Conservation (phyloP, 306 rosid species). For the Phaseolus lunatus region DNA sequence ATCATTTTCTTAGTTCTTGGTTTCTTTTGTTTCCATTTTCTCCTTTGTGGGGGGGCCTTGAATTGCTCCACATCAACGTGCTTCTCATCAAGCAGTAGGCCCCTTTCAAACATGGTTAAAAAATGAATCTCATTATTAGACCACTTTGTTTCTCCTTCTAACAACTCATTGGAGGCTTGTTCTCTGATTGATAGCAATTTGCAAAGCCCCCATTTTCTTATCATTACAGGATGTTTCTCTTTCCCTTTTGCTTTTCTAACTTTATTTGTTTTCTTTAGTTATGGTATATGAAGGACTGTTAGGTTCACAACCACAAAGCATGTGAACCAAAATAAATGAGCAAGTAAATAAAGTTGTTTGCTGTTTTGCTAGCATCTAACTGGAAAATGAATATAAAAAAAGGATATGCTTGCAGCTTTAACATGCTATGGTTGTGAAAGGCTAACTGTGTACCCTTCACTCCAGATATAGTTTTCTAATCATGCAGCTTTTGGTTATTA, state of each 20-base stretch:
- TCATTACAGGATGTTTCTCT: conserved; percentile 44
- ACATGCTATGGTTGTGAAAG: conserved; percentile 26
- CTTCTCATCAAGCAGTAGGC: conserved; percentile 79
- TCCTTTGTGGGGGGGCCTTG: conserved; percentile 54
- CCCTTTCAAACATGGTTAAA: conserved; percentile 49
- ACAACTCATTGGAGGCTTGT: conserved; percentile 47
- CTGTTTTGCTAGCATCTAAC: conserved; percentile 41
- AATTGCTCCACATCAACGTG: conserved; percentile 68
- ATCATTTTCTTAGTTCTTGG: conserved; percentile 52
- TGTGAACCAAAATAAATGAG: conserved; percentile 35
- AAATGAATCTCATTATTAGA: conserved; percentile 49
- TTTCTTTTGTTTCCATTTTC: conserved; percentile 43
- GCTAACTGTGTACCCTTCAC: conserved; percentile 39
- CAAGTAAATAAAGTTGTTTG: conserved; percentile 38
- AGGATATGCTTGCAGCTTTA: conserved; percentile 42
- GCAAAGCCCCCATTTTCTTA: conserved; percentile 46
- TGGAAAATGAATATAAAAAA: background rate
- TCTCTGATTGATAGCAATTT: conserved; percentile 40
- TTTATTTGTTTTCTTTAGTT: conserved; percentile 30
- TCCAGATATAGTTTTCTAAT: conserved; percentile 33
- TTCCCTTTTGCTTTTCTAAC: conserved; percentile 40
- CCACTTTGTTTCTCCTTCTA: conserved; percentile 49
- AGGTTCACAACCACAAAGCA: conserved; percentile 44
- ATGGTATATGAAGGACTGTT: conserved; percentile 9
- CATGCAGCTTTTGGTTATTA: conserved; percentile 8